These are phyloP conservation scores for Fusarium nurragi DNA, from an alignment of 2,329 filamentous ascomycete species.

Conservation along the genomic window DNA sequence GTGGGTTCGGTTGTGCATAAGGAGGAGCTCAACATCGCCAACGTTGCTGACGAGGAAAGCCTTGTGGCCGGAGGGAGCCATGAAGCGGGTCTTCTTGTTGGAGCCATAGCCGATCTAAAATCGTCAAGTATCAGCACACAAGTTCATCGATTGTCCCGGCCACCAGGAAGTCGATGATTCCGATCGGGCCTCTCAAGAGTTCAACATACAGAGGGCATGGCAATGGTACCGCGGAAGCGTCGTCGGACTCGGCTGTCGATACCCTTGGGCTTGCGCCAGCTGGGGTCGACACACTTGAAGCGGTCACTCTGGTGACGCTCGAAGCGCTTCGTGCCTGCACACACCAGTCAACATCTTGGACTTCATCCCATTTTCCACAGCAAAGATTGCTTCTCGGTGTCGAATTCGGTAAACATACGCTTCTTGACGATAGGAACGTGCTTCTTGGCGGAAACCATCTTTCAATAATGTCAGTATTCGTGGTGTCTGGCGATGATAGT, in stretches of 20 bases:
- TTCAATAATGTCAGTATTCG: constrained; percentile 46
- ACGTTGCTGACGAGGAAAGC: constrained; percentile 98
- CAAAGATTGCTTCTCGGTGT: constrained; percentile 23
- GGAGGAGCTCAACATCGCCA: constrained; percentile 93
- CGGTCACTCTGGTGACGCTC: constrained; percentile 96
- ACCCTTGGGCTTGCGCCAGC: constrained; percentile 99
- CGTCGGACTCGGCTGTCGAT: constrained; percentile 98
- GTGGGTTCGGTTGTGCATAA: constrained; percentile 99
- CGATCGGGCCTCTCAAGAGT: not conserved
- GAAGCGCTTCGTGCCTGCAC: constrained; percentile 88
- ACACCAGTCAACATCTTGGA: constrained; percentile 52
- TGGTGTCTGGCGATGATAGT: constrained; percentile 7
- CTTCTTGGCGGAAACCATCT: constrained; percentile 99
- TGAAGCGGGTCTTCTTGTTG: constrained; percentile 99
- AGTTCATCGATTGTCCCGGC: not conserved
- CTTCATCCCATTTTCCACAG: constrained; percentile 6
- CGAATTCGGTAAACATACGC: constrained; percentile 75
- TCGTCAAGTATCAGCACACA: constrained; percentile 31
- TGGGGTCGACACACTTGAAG: constrained; percentile 89
- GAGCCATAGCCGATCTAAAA: constrained; percentile 94
- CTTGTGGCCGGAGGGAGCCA: constrained; percentile 99
- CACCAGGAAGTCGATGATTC: constrained; percentile 7
- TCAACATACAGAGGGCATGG: constrained; percentile 94
- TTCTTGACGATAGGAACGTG: constrained; percentile 99
- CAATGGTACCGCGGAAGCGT: constrained; percentile 94